Evolutionary conservation across 108 stramenopile genomes (phyloP), one percentile per base, ranked within the genome.

Genomic region (Discostella pseudostelligera): DNA sequence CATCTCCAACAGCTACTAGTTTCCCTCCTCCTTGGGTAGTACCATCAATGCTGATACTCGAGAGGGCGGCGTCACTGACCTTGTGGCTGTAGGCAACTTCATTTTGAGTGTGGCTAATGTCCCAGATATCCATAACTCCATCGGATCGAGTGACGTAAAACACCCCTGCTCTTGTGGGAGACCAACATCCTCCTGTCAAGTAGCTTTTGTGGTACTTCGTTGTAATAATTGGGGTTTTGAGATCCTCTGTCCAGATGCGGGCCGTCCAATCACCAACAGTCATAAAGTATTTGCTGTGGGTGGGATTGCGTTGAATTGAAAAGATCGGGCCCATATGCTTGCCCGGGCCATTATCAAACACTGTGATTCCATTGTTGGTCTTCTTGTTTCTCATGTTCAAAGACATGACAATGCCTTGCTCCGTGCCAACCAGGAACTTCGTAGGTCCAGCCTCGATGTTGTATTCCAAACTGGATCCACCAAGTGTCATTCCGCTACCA

Each of bases 231-330:
- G 92, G 90, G 42, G 89, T 89, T 67, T 84, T 83, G 21, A 90
- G 56, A 59, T 95, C 94, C 35, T 95, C 94, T 11, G 81, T 72
- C 94, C 94, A 95, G 19, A 95, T 83, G 19, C 83, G 64, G 14
- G 94, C 87, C 7, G 88, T 87, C 94, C 94, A 95, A 70, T 93
- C 94, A n/a, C 94, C 94, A 7, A 89, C 86, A 14, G 90, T 89
- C 74, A 92, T 69, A 78, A 92, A 94, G 68, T 83, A 95, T 66
- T 92, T 90, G 66, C 81, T 83, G 65, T 90, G 85, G 11, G 74
- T 81, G 13, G 91, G 92, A 68, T 93, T 95, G 14, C 93, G 82
- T 67, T 94, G 84, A 67, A 95, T 89, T 55, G 83, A 76, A 59
- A 86, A 87, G 65, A 95, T 91, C 36, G 91, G 85, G 2, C 94